Base-by-base conservation (phyloP, 805 yeast species). In the Kuraishia borneana region DNA sequence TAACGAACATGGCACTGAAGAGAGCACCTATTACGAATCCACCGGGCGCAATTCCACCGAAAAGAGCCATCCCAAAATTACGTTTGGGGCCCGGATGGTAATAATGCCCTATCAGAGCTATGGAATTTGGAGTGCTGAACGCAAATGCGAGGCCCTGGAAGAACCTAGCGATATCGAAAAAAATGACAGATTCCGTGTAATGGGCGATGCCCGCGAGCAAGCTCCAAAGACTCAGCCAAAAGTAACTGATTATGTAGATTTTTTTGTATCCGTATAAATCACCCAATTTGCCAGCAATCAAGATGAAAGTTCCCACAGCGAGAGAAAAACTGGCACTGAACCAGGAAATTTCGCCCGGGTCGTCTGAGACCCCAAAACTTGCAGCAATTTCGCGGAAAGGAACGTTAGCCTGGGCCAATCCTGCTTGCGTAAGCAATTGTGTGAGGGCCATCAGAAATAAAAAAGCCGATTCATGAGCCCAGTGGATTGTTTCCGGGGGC, bases 261-360 rank as follows among this genome's bases (percentile, higher is more conserved):
- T 50, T 56, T 38, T 73, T 75, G 35, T 77, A 59, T 0, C 92
- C 92, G 43, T 70, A 73, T 9, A 80, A 58, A 46, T 82, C 94
- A 22, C 94, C 92, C 31, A 79, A 47, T 33, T 76, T 63, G 6
- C 92, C 92, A 25, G 80, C 68, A 4, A 76, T 59, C 25, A 82
- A 51, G 33, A 82, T 80, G 40, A 81, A 73, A 0, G 89, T 77
- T 9, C 89, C 89, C 4, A 79, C 71, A 0, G 84, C 73, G 36
- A 82, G 54, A 0, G 84, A 75, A 48, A 72, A 79, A 1, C 83
- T 69, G 2, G 87, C 85, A 63, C 75, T 65, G 47, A 74, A 72
- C 92, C 94, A 78, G 3, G 62, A 61, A 36, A 65, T 61, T 33
- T 61, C 53, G 6, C 59, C 63, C 12, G 49, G 44, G 7, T 52